Evolutionary conservation across 2,329 filamentous ascomycete species (phyloP), one percentile per base, ranked within the genome.

Genomic region (Volutella citrinella): DNA sequence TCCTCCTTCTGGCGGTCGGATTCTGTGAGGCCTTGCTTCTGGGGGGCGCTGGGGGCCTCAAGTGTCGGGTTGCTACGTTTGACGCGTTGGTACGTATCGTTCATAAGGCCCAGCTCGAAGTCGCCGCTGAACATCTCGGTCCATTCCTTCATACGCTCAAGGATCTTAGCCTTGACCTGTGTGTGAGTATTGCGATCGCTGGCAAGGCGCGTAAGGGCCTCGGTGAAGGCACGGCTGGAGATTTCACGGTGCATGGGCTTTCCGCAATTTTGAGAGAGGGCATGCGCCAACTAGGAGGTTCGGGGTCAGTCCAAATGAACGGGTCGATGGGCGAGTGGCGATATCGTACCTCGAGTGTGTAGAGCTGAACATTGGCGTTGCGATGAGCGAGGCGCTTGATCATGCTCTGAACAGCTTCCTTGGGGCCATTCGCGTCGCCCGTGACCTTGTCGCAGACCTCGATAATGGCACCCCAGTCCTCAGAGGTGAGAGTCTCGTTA

Each of bases 101-200:
- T 85, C 93, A 98, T 98, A 59, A 98, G 95, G 13, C 93, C 93
- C 41, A 98, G 76, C 58, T 96, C 91, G 10, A 89, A 78, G 57
- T 96, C 88, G 41, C 77, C 82, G 52, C 79, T 78, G 60, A 97
- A 97, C 87, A 96, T 95, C 54, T 93, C 87, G 37, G 85, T 82
- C 93, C 93, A 98, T 46, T 91, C 87, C 60, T 86, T 83, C 88
- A 97, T 97, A 49, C 90, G 82, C 70, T 97, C 91, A 39, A 97
- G 66, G 47, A 98, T 95, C 76, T 96, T 97, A 46, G 87, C 80
- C 67, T 97, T 97, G 59, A 98, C 93, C 63, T 95, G 88, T 58
- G 85, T 84, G 63, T 97, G 93, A 32, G 91, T 96, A 61, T 95
- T 98, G 66, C 90, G 79, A 64, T 98, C 93, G 66, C 83, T 87